Percentiles rank a stretch among this genome's conserved stretches.
These are phyloP conservation scores for Pleurotus tuoliensis DNA, from an alignment of 768 basidiomycete genomes.

Conservation along the genomic window DNA sequence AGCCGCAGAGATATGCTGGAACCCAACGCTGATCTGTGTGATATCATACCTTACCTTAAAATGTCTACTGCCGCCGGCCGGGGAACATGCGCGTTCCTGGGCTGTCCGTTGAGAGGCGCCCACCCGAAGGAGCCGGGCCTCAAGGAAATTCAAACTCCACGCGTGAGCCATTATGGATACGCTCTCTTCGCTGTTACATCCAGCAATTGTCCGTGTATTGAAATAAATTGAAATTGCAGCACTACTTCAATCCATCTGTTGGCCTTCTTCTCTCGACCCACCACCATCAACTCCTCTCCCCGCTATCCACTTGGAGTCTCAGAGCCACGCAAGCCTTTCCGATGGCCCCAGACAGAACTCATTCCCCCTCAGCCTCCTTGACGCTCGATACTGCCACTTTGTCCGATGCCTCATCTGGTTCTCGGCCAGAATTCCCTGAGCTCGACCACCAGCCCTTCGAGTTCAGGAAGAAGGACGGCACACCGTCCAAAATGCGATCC, in stretches of 20 bases:
- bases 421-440: background rate
- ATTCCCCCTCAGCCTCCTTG: background rate
- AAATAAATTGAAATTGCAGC: background rate
- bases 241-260: slow-evolving; percentile 4
- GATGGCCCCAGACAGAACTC: background rate
- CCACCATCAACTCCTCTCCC: background rate
- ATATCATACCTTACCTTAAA: slow-evolving; percentile 11
- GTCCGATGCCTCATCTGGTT: background rate
- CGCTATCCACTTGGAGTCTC: slow-evolving; percentile 3
- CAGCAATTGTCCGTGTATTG: background rate
- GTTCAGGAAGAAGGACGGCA: slow-evolving; percentile 21
- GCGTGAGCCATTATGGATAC: background rate
- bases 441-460: slow-evolving; percentile 1
- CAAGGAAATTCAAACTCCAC: slow-evolving; percentile 7
- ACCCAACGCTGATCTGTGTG: slow-evolving; percentile 5
- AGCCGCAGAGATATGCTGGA: slow-evolving; percentile 7
- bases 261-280: background rate
- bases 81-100: slow-evolving; percentile 5
- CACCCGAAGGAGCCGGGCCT: slow-evolving; percentile 28
- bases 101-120: slow-evolving; percentile 15
- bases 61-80: slow-evolving; percentile 1
- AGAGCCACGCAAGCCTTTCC: background rate
- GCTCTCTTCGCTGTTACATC: slow-evolving; percentile 2
- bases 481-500: slow-evolving; percentile 40
- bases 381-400: background rate